Evolutionary conservation across 306 rosid genomes (phyloP).

Genomic region (Medicago arabica): DNA sequence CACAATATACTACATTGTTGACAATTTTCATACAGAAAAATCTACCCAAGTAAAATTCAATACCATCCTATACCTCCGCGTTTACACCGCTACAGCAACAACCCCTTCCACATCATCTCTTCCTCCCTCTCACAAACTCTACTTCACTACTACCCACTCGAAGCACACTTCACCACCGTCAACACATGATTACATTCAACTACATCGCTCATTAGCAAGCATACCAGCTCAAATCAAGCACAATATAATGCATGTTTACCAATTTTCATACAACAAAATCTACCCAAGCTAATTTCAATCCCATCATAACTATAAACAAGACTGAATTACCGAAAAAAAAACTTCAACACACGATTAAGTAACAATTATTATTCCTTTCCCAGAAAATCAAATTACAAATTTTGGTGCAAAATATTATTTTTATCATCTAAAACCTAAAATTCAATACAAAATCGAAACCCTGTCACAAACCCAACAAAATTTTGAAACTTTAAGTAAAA

Average conservation of each 20-base stretch:
- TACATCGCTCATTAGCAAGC: background rate
- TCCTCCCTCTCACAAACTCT: no score
- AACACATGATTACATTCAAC: no score
- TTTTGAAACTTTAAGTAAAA: background rate
- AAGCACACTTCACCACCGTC: no score
- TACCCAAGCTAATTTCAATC: background rate
- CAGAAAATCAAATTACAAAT: background rate
- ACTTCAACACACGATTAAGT: background rate
- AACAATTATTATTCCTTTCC: background rate
- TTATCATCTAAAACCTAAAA: background rate
- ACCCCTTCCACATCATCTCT: no score
- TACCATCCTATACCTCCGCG: background rate
- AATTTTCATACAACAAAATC: conserved; percentile 12
- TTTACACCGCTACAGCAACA: no score
- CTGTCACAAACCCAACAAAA: background rate
- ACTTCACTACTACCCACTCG: no score
- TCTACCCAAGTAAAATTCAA: background rate
- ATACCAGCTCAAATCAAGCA: background rate
- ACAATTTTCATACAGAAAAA: conserved; percentile 11
- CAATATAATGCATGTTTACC: background rate
- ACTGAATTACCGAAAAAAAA: background rate
- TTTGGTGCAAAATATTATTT: background rate
- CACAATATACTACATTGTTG: background rate
- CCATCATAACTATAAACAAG: background rate
- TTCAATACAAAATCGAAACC: background rate